Conservation (phyloP, 495 filamentous ascomycete species). For the Hypomontagnella monticulosa region DNA sequence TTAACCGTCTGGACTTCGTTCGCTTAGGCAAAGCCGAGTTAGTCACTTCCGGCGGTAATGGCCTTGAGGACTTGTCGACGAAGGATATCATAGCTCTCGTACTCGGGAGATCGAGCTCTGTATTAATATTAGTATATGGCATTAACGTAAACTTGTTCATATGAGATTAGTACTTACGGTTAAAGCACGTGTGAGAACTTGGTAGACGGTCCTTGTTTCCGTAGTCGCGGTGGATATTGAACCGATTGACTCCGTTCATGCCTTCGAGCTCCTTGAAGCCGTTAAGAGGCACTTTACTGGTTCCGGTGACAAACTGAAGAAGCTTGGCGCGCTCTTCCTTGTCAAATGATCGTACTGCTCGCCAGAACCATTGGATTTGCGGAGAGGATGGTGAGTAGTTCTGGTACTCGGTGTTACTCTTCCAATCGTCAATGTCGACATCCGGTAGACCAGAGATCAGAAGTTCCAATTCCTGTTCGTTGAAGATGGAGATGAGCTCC, state of each 20-base stretch:
- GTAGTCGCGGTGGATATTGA: conserved; percentile 99
- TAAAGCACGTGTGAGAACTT: conserved; percentile 98
- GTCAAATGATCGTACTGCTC: conserved; percentile 96
- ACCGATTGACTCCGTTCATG: conserved; percentile 97
- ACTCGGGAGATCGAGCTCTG: conserved; percentile 98
- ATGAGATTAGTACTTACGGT: conserved; percentile 75
- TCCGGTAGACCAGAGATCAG: conserved; percentile 97
- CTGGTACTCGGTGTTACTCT: conserved; percentile 97
- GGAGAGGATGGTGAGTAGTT: conserved; percentile 95
- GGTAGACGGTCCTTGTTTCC: conserved; percentile 97
- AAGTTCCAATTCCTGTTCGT: conserved; percentile 96
- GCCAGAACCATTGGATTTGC: conserved; percentile 99
- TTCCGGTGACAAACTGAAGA: conserved; percentile 97
- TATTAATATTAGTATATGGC: conserved; percentile 46
- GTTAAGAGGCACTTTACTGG: conserved; percentile 97
- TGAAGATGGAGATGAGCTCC: conserved; percentile 96
- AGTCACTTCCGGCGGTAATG: conserved; percentile 94
- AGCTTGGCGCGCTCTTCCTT: conserved; percentile 98
- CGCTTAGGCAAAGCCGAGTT: conserved; percentile 93
- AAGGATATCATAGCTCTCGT: conserved; percentile 93
- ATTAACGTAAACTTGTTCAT: conserved; percentile 10
- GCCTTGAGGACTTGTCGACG: conserved; percentile 89
- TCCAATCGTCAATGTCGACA: conserved; percentile 99
- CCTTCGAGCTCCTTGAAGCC: conserved; percentile 99
- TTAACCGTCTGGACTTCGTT: conserved; percentile 3